These are phyloP conservation scores for Lactuca saligna DNA, from an alignment of 129 eudicot genomes.

Conservation along the genomic window DNA sequence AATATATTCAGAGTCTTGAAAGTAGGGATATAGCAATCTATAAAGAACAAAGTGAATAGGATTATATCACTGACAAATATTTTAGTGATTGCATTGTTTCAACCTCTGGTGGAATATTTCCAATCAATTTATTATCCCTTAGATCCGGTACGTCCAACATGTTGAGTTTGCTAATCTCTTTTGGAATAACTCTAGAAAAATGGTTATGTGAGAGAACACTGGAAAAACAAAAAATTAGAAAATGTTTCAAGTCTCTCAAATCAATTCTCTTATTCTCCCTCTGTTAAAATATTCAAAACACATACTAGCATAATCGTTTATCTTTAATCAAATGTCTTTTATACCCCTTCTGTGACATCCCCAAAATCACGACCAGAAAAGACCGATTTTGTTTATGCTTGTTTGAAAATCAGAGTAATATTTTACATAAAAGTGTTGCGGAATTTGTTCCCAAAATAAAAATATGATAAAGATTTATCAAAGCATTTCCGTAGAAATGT, in stretches of 20 bases:
- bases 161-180: conserved; percentile 54
- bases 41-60: not conserved
- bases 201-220: conserved; percentile 64
- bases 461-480: too few species aligned
- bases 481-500: too few species aligned
- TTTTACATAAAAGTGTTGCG: too few species aligned
- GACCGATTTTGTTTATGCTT: too few species aligned
- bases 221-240: conserved; percentile 9
- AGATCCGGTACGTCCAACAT: conserved; percentile 70
- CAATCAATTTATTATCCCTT: conserved; percentile 56
- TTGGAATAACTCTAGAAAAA: conserved; percentile 67
- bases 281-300: not conserved
- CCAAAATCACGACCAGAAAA: too few species aligned
- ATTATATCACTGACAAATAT: conserved; percentile 48
- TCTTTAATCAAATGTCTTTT: not conserved
- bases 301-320: not conserved
- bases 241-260: not conserved
- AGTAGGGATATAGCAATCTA: not conserved
- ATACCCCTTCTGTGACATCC: not conserved
- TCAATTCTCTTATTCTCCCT: not conserved
- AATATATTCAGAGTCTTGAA: too few species aligned
- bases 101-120: conserved; percentile 56
- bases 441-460: too few species aligned
- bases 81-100: conserved; percentile 50
- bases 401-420: too few species aligned